Base-by-base conservation (phyloP, 2,329 filamentous ascomycete species). In the Colletotrichum endophyticum region DNA sequence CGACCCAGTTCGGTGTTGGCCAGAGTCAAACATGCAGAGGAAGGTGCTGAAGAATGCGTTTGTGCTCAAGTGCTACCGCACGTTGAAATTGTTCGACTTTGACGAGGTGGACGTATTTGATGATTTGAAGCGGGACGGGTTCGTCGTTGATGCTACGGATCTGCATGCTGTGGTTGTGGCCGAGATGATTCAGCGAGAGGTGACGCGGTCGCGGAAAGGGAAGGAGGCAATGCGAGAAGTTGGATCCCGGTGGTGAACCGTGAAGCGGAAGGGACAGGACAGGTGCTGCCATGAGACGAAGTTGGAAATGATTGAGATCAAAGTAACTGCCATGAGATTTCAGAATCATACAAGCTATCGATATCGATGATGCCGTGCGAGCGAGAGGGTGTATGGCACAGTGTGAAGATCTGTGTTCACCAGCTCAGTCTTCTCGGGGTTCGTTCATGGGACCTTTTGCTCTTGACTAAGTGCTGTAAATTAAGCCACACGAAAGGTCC, bases 351-450 rank as follows among this genome's bases (percentile, higher is more conserved):
- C 2, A 11, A 9, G 19, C 5, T 5, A n/a, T 19, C 16, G 19
- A 1, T 8, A 2, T 44, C 5, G 0, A 6, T 11, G 8, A 44
- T n/a, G 2, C 8, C 1, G 19, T 8, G 9, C 8, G 39, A n/a
- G 19, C 3, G 8, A 44, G 39, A 12, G 19, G 16, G 2, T 44
- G 39, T 11, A 1, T 6, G 19, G 11, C 2, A 44, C 19, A 11
- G 8, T 44, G 5, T 11, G 8, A n/a, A 19, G 19, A 44, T 39
- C 2, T 11, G 36, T 39, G 16, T 9, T 9, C 8, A 9, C 4
- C 0, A 9, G 36, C 16, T 8, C 2, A 19, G 36, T 8, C 8
- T 19, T 5, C 36, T 39, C 36, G 19, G 8, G 5, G 5, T 9
- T 44, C 8, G 39, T n/a, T n/a, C 19, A 6, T 44, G 19, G 8